A percentile compares a stretch with the other conserved stretches of the same genome.
Conservation (phyloP, 495 filamentous ascomycete genomes). For the Annulohypoxylon moriforme region DNA sequence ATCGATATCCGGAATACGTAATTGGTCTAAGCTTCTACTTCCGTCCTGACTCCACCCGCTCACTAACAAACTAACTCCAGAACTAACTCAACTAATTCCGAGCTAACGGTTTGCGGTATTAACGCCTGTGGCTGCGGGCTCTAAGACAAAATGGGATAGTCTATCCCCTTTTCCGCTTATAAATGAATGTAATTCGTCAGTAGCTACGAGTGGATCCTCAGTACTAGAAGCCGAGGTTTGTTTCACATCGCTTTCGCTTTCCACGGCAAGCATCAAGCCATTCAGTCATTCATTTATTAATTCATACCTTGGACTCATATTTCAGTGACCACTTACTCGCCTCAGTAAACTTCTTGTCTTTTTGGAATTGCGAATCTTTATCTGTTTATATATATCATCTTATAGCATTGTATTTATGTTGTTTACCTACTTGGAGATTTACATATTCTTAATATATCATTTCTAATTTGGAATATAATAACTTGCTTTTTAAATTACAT, state of each 20-base stretch:
- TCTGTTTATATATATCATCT: not conserved
- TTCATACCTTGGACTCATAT: not conserved
- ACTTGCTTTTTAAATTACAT: too few species aligned
- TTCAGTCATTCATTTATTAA: not conserved
- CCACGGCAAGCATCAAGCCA: not conserved
- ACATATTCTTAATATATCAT: not conserved
- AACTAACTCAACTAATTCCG: not conserved
- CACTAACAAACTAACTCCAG: too few species aligned
- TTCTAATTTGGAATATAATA: too few species aligned
- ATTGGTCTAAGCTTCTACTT: conserved; percentile 35
- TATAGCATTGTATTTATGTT: not conserved
- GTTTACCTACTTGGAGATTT: not conserved
- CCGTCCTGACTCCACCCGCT: not conserved
- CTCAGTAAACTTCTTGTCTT: not conserved
- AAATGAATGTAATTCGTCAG: conserved; percentile 6
- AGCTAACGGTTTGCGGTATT: conserved; percentile 24
- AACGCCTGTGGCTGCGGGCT: not conserved
- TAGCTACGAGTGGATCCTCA: not conserved
- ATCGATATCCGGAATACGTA: conserved; percentile 34
- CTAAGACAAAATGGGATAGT: conserved; percentile 21
- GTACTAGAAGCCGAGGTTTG: conserved; percentile 19
- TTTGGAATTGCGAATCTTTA: not conserved
- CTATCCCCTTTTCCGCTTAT: conserved; percentile 3
- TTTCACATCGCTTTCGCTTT: conserved; percentile 1
- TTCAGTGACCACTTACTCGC: not conserved